phyloP scores from a whole-genome alignment of 129 eudicot genomes.

The Deinandra increscens region DNA sequence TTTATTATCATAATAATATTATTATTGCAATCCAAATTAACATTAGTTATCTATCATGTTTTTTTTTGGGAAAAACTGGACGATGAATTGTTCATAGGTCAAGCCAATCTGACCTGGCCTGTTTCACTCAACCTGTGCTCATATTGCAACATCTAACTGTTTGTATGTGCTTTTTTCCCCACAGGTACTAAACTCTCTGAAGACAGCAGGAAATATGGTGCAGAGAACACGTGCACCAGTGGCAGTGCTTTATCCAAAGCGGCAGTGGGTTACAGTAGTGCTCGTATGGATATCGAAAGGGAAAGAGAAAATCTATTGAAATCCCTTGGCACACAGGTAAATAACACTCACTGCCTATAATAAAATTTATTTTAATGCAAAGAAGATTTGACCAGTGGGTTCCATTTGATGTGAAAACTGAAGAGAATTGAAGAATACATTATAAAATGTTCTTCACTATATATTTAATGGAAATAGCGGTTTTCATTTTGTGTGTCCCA shows the following conservation, averaged over 20 bases:
- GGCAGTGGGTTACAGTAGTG: slow-evolving; percentile 70
- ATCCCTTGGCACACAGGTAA: slow-evolving; percentile 78
- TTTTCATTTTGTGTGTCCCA: slow-evolving; percentile 2
- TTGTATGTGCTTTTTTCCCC: slow-evolving; percentile 11
- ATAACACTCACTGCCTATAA: not conserved
- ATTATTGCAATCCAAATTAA: not conserved
- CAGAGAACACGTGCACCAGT: slow-evolving; percentile 82
- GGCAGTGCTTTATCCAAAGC: slow-evolving; percentile 72
- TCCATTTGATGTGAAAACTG: not conserved
- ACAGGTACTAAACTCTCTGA: slow-evolving; percentile 72
- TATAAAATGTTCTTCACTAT: not conserved
- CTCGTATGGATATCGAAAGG: slow-evolving; percentile 71
- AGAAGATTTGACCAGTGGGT: not conserved
- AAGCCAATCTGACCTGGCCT: not conserved
- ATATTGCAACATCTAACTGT: not conserved
- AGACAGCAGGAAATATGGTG: slow-evolving; percentile 82
- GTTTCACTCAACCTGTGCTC: not conserved
- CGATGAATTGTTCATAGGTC: not conserved
- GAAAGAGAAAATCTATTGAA: slow-evolving; percentile 69
- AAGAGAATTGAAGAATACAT: not conserved
- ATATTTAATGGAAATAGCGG: not conserved
- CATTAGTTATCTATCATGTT: not conserved
- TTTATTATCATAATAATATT: not conserved
- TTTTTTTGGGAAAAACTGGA: not conserved
- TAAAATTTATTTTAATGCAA: not conserved